phyloP scores from a whole-genome alignment of 2,329 filamentous ascomycete species.

The Diaporthe citri region DNA sequence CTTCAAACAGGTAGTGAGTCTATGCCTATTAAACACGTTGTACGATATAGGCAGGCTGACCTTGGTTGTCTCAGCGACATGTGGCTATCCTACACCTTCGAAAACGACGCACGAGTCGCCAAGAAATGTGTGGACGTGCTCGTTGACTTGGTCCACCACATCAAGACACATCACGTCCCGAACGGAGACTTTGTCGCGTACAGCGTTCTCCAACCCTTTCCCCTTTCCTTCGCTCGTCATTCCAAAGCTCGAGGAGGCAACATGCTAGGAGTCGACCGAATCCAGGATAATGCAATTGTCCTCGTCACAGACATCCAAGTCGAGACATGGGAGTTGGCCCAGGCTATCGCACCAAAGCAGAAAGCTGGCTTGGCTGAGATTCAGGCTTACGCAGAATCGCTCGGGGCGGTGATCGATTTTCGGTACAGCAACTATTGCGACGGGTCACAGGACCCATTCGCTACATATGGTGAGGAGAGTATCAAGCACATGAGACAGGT shows the following conservation, averaged over 20 bases:
- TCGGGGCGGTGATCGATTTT: background rate
- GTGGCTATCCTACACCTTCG: background rate
- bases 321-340: background rate
- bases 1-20: background rate
- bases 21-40: background rate
- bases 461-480: background rate
- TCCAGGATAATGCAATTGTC: background rate
- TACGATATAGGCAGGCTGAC: background rate
- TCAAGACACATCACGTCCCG: background rate
- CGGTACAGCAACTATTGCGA: background rate
- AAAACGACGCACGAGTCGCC: background rate
- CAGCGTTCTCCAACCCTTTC: background rate
- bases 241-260: background rate
- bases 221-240: background rate
- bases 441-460: background rate
- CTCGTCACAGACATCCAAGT: background rate
- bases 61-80: background rate
- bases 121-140: background rate
- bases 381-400: background rate
- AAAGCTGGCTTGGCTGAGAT: background rate
- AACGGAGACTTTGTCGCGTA: background rate
- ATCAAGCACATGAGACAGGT: background rate
- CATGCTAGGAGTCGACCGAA: background rate
- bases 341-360: background rate
- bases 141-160: background rate